Evolutionary conservation across 345 rosid genomes (phyloP).

Genomic region (Dipteronia dyeriana): DNA sequence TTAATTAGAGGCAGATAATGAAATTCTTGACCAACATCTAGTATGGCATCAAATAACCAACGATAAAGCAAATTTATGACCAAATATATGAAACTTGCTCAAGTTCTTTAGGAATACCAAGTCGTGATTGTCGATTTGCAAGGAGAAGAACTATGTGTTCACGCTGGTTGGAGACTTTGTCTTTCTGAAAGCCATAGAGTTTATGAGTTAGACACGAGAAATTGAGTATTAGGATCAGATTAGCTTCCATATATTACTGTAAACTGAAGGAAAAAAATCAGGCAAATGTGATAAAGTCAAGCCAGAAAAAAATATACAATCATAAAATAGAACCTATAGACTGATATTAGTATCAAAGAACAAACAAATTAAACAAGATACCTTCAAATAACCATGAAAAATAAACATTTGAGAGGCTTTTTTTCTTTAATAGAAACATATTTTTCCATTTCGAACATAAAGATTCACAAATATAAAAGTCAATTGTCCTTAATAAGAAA

Average conservation of each 20-base stretch:
- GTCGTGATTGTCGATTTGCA: constrained; percentile 86
- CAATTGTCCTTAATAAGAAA: too few relatives aligned
- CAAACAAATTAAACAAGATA: too few relatives aligned
- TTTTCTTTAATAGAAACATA: too few relatives aligned
- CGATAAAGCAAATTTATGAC: not conserved
- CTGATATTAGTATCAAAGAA: not conserved
- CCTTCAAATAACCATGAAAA: too few relatives aligned
- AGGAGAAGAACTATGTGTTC: constrained; percentile 94
- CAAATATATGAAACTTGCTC: constrained; percentile 50
- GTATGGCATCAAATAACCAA: not conserved
- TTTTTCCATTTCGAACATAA: too few relatives aligned
- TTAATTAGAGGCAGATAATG: too few relatives aligned
- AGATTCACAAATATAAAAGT: too few relatives aligned
- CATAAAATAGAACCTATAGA: not conserved
- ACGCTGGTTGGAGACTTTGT: constrained; percentile 91
- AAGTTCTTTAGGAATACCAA: constrained; percentile 57
- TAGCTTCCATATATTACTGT: not conserved
- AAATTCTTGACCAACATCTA: not conserved
- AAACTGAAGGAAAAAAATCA: not conserved
- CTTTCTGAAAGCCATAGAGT: constrained; percentile 55
- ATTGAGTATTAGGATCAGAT: not conserved
- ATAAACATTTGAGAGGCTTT: too few relatives aligned
- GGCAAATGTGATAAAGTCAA: not conserved
- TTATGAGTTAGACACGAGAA: constrained; percentile 6
- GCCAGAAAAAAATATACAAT: not conserved